Evolutionary conservation across 2,329 filamentous ascomycete genomes (phyloP), one percentile per base, ranked within the genome.

Genomic region (Epicoccum nigrum): DNA sequence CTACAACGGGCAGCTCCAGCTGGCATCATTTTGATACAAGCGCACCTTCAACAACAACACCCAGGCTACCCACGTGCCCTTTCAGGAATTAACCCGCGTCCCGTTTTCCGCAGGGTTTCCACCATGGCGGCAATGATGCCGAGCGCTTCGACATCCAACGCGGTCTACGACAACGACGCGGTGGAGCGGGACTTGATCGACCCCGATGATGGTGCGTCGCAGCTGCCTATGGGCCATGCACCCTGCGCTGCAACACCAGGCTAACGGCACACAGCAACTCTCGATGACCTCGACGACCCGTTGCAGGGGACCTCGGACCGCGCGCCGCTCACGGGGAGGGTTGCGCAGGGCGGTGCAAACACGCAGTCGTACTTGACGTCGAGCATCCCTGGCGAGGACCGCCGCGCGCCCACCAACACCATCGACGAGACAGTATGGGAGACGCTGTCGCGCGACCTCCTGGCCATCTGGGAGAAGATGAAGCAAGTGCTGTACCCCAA

Each of bases 341-440:
- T 96, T 69, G 84, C 87, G 70, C 81, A 65, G 38, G 62, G 58
- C 31, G 60, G 57, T 42, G 59, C 59, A 42, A 81, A 90, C 51
- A 86, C 92, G 65, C 86, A 93, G 71, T 86, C 82, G 68, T 96
- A 93, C 74, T 83, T 97, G 63, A 96, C 92, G 20, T 94, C 90
- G 17, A 86, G 86, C 51, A 95, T 99, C 69, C 88, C 88, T 2
- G 94, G 94, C 61, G 93, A 97, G 75, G 94, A 99, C 78, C 89
- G 94, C 46, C 84, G 88, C 58, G 92, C 94, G 13, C 85, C 92
- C 7, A 86, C 88, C 60, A 96, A 95, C 77, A 99, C 94, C 37
- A 95, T 99, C 73, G 94, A 99, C 74, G 94, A 99, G 77, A 87
- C 86, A 1, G 94, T 99, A 32, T 99, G 94, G 94, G 90, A 93